Percentiles rank a stretch among this genome's conserved stretches.
These are phyloP conservation scores for Penicillium freii DNA, from an alignment of 2,329 filamentous ascomycete genomes.

Conservation along the genomic window DNA sequence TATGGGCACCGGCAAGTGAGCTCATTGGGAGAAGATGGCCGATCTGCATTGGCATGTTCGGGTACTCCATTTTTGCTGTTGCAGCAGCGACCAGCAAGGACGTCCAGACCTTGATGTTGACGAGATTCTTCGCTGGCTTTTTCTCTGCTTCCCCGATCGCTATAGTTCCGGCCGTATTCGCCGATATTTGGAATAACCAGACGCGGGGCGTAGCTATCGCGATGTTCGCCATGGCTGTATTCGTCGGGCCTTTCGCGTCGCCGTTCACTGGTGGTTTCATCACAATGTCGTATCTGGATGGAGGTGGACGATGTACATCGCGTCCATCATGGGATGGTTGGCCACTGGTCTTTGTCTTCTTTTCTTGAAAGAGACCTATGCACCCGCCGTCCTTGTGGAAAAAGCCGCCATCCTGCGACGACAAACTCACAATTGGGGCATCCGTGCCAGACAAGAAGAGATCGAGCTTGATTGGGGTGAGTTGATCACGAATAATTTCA, in stretches of 20 bases:
- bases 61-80: slow-evolving; percentile 48
- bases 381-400: slow-evolving; percentile 40
- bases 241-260: slow-evolving; percentile 50
- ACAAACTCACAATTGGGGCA: slow-evolving; percentile 59
- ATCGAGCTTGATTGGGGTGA: slow-evolving; percentile 53
- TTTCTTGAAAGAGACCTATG: slow-evolving; percentile 57
- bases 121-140: slow-evolving; percentile 49
- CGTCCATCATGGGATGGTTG: slow-evolving; percentile 54
- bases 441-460: slow-evolving; percentile 56
- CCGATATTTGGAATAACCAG: slow-evolving; percentile 52
- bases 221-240: slow-evolving; percentile 51
- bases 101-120: slow-evolving; percentile 44
- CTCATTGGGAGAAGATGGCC: slow-evolving; percentile 58
- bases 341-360: slow-evolving; percentile 38
- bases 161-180: slow-evolving; percentile 47
- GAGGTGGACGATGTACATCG: slow-evolving; percentile 55
- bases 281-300: slow-evolving; percentile 48
- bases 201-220: slow-evolving; percentile 46
- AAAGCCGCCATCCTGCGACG: slow-evolving; percentile 51
- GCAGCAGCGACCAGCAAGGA: slow-evolving; percentile 45
- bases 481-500: slow-evolving; percentile 50
- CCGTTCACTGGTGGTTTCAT: slow-evolving; percentile 55
- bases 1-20: slow-evolving; percentile 64
- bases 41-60: slow-evolving; percentile 44
- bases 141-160: slow-evolving; percentile 47